Percentiles rank a stretch among this genome's conserved stretches.
Evolutionary conservation across 129 eudicot species (phyloP).

Genomic region (Kitagawia praeruptora): DNA sequence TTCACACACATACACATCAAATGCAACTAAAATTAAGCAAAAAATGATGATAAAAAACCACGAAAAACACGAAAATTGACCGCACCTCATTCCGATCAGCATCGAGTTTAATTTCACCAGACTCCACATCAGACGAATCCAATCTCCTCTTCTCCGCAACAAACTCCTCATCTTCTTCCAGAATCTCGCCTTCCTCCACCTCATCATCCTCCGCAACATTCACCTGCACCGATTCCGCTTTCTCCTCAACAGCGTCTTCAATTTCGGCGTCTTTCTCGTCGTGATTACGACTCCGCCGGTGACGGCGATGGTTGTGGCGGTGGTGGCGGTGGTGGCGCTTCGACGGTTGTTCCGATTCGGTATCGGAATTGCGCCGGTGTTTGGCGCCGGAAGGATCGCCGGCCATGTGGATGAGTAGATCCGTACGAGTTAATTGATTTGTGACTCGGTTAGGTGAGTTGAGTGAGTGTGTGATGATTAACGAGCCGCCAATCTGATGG

Average conservation of each 20-base stretch:
- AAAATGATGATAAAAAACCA: background rate
- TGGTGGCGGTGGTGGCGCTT: conserved; percentile 62
- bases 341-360: conserved; percentile 57
- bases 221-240: conserved; percentile 5
- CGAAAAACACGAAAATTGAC: conserved; percentile 18
- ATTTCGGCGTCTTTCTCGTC: conserved; percentile 29
- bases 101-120: conserved; percentile 43
- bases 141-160: conserved; percentile 20
- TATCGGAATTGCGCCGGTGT: conserved; percentile 61
- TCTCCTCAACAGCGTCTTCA: conserved; percentile 19
- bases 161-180: conserved; percentile 48
- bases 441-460: background rate
- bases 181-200: conserved; percentile 98
- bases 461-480: background rate
- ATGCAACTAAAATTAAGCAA: conserved; percentile 2
- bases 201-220: conserved; percentile 43
- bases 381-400: conserved; percentile 49
- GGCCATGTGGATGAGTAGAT: conserved; percentile 36
- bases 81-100: conserved; percentile 43
- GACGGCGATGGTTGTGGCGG: conserved; percentile 21
- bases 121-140: conserved; percentile 53
- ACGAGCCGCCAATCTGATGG: background rate
- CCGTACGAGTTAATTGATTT: background rate
- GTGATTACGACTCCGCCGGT: conserved; percentile 24
- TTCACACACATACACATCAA: conserved; percentile 7